phyloP scores from a whole-genome alignment of 441 rosid genomes.

The Croton laevigatus region DNA sequence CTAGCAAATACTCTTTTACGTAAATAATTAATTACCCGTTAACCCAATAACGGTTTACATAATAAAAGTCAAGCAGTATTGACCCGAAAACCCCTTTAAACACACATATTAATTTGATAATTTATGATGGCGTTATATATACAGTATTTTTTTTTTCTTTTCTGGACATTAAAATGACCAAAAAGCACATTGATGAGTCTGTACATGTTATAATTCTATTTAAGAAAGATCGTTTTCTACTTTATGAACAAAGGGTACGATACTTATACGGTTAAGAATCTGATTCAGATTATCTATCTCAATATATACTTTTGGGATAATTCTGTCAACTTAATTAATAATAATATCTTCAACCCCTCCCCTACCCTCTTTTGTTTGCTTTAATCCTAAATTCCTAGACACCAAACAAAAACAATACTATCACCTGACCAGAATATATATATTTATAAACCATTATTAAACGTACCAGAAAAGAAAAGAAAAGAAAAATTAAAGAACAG shows the following conservation, averaged over 20 bases:
- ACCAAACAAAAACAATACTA: conserved; percentile 29
- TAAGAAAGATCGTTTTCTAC: conserved; percentile 14
- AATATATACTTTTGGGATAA: conserved; percentile 22
- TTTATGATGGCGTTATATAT: no score
- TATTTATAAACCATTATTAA: no score
- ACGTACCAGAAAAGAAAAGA: no score
- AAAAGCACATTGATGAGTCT: not conserved
- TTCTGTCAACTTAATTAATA: conserved; percentile 43
- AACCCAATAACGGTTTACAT: conserved; percentile 21
- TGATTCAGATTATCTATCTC: conserved; percentile 42
- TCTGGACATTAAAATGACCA: conserved; percentile 20
- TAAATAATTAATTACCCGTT: conserved; percentile 27
- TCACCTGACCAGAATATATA: conserved; percentile 7
- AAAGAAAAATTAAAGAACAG: not conserved
- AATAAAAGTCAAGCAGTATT: conserved; percentile 5
- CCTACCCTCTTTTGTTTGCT: conserved; percentile 6
- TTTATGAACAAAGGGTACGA: conserved; percentile 18
- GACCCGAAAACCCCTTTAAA: not conserved
- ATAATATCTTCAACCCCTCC: not conserved
- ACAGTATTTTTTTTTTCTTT: not conserved
- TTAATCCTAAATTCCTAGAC: conserved; percentile 32
- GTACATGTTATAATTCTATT: not conserved
- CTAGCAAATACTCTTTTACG: not conserved
- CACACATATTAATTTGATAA: not conserved
- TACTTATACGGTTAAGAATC: conserved; percentile 41